These are phyloP conservation scores for Pythium aphanidermatum DNA, from an alignment of 352 stramenopile species.

Conservation along the genomic window DNA sequence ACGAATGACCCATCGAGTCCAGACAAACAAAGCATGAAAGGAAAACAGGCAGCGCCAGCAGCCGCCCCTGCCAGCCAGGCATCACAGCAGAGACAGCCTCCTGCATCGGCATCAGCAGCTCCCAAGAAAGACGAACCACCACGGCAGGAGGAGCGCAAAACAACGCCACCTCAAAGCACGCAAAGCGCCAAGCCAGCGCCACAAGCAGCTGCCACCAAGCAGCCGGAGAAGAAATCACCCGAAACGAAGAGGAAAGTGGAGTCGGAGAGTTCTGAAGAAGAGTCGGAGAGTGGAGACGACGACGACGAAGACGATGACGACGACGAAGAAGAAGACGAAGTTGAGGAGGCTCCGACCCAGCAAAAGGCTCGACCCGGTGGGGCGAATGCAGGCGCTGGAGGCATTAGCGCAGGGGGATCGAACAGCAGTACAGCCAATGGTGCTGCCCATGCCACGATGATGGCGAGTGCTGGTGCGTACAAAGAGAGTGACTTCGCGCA, in stretches of 20 bases:
- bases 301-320: slow-evolving; percentile 60
- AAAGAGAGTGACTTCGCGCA: slow-evolving; percentile 86
- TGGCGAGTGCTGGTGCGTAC: slow-evolving; percentile 69
- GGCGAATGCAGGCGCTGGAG: slow-evolving; percentile 10
- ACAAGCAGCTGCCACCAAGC: slow-evolving; percentile 29
- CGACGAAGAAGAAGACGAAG: slow-evolving; percentile 38
- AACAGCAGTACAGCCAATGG: slow-evolving; percentile 10
- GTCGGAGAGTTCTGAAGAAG: slow-evolving; percentile 63
- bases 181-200: slow-evolving; percentile 22
- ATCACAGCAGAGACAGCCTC: no score
- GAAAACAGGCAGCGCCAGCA: slow-evolving; percentile 10
- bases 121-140: slow-evolving; percentile 18
- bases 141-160: slow-evolving; percentile 26
- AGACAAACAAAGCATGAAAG: slow-evolving; percentile 33
- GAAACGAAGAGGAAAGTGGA: slow-evolving; percentile 49
- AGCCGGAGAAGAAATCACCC: slow-evolving; percentile 31
- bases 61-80: no score
- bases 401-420: not conserved
- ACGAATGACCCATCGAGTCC: slow-evolving; percentile 70
- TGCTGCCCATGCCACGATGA: slow-evolving; percentile 44
- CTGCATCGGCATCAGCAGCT: no score
- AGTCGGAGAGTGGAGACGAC: slow-evolving; percentile 58
- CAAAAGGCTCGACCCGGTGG: slow-evolving; percentile 5
- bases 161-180: not conserved
- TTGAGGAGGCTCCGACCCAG: slow-evolving; percentile 7